Evolutionary conservation across 73 alveolate genomes (phyloP).

Genomic region (Paramecium sonneborni): DNA sequence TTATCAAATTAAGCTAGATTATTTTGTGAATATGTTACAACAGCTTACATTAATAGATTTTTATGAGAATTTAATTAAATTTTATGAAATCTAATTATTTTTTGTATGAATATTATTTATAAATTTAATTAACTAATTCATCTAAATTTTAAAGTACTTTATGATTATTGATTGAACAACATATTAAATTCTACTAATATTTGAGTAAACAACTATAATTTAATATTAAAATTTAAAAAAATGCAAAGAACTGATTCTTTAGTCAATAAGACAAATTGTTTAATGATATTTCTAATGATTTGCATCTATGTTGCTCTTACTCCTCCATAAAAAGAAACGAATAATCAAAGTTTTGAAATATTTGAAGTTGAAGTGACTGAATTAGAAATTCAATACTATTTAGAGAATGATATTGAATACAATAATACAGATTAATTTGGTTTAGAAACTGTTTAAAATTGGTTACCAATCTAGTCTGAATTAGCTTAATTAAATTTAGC

Average conservation of each 20-base stretch:
- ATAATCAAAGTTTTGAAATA: neutral
- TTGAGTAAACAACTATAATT: neutral
- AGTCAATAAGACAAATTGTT: neutral
- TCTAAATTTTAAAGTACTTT: neutral
- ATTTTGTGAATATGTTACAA: constrained; percentile 3
- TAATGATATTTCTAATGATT: neutral
- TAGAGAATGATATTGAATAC: neutral
- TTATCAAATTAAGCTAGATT: constrained; percentile 6
- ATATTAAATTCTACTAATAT: neutral
- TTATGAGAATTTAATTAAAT: neutral
- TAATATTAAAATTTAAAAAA: neutral
- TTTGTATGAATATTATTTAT: neutral
- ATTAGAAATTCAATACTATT: neutral
- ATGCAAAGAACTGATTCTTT: constrained; percentile 2
- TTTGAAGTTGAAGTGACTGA: neutral
- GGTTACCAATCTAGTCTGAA: neutral
- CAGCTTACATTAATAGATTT: constrained; percentile 26
- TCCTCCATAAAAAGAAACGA: neutral
- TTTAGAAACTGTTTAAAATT: neutral
- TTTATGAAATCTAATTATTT: too few species aligned
- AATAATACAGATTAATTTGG: neutral
- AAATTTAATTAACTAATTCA: neutral
- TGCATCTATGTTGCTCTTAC: neutral
- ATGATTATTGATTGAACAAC: too few species aligned
- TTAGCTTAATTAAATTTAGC: neutral